phyloP scores from a whole-genome alignment of 331 rosid species.

The Rosa hybrid region DNA sequence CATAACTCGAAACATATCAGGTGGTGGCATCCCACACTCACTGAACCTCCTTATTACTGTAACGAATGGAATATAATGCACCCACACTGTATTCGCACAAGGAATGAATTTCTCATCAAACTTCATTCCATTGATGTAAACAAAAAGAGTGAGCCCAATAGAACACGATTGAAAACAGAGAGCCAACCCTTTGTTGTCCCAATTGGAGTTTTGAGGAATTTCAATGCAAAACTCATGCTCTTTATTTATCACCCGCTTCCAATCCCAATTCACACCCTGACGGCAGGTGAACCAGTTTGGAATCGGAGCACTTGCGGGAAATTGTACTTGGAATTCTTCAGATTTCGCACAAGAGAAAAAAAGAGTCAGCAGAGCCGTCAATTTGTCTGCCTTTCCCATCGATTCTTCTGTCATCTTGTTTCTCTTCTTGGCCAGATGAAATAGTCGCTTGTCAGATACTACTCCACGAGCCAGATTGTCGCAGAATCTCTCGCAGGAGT shows the following conservation, averaged over 20 bases:
- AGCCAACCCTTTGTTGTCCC: neutral
- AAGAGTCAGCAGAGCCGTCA: neutral
- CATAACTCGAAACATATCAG: no score
- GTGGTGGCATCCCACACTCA: neutral
- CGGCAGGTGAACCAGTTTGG: neutral
- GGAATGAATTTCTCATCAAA: no score
- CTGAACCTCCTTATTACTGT: neutral
- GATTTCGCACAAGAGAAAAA: neutral
- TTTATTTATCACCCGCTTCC: neutral
- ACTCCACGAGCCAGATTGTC: neutral
- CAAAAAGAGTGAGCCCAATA: rapidly evolving
- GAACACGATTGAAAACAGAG: neutral
- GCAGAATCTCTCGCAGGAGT: neutral
- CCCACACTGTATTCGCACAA: neutral
- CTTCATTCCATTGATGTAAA: neutral
- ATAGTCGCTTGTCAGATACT: no score
- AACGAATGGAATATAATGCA: neutral
- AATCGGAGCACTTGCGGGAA: neutral
- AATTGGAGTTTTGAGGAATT: neutral
- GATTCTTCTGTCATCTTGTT: no score
- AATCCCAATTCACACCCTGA: neutral
- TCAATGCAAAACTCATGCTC: neutral
- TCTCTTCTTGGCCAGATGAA: no score
- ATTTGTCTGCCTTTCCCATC: no score
- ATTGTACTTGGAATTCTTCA: neutral